A percentile compares a stretch with the other conserved stretches of the same genome.
Conservation (phyloP, 768 basidiomycete species). For the Lanmaoa pseudosensibilis region DNA sequence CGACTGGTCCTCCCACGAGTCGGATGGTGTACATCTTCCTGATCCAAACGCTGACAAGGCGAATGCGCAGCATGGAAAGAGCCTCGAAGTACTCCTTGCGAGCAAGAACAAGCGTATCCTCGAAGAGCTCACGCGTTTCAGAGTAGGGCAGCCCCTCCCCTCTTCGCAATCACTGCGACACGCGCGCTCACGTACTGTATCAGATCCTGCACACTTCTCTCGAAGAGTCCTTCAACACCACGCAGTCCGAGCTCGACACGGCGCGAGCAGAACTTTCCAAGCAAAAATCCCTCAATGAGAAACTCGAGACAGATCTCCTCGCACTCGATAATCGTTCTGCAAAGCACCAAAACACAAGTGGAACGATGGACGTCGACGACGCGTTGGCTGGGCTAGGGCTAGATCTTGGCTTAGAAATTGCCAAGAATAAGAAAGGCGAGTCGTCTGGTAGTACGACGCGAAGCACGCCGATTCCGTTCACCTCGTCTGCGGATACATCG, state of each 20-base stretch:
- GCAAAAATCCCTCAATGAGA: conserved; percentile 80
- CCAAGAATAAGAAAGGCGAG: conserved; percentile 20
- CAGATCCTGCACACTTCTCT: conserved; percentile 86
- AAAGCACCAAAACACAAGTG: conserved; percentile 18
- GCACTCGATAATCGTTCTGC: conserved; percentile 60
- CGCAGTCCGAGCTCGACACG: conserved; percentile 56
- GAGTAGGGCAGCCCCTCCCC: conserved; percentile 46
- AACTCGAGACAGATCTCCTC: conserved; percentile 87
- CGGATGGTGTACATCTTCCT: conserved; percentile 66
- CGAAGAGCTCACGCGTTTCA: conserved; percentile 89
- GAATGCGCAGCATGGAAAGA: conserved; percentile 72
- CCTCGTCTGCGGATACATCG: conserved; percentile 80
- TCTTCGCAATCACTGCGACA: neutral
- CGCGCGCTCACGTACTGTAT: neutral
- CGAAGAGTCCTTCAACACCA: conserved; percentile 60
- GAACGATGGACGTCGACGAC: conserved; percentile 43
- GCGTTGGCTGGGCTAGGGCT: conserved; percentile 73
- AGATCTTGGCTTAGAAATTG: conserved; percentile 36
- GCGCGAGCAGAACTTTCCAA: conserved; percentile 70
- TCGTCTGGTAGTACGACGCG: conserved; percentile 34
- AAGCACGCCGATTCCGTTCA: conserved; percentile 68
- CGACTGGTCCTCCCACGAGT: conserved; percentile 41
- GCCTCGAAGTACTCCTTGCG: conserved; percentile 87
- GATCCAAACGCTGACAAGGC: conserved; percentile 88
- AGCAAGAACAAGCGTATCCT: conserved; percentile 91